phyloP scores from a whole-genome alignment of 2,329 filamentous ascomycete species.

The Chrysoporthe cubensis region DNA sequence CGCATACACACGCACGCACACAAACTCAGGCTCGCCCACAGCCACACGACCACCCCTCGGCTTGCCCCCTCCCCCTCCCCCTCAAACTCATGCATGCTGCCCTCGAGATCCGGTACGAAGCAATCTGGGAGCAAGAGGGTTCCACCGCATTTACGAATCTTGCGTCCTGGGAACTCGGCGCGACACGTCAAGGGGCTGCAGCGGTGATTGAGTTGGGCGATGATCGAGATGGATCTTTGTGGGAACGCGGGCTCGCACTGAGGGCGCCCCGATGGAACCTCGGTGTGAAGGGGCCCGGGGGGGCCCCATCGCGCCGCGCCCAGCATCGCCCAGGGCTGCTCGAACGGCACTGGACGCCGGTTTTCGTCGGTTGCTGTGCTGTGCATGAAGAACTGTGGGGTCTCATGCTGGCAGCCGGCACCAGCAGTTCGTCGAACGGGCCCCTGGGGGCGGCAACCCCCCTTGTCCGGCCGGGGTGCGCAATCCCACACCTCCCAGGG shows the following conservation, averaged over 20 bases:
- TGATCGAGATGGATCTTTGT: constrained; percentile 5
- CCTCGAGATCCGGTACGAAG: background rate
- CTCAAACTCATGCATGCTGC: no score
- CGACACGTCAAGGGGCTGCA: background rate
- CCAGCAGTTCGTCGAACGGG: background rate
- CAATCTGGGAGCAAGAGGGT: constrained; percentile 6
- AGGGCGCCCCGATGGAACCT: constrained; percentile 5
- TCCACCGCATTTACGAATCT: constrained; percentile 10
- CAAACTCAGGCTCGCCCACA: no score
- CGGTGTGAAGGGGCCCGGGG: constrained; percentile 1
- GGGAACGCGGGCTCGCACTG: background rate
- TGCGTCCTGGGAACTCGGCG: background rate
- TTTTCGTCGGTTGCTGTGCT: constrained; percentile 4
- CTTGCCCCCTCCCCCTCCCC: no score
- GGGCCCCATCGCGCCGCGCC: no score
- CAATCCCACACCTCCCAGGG: background rate
- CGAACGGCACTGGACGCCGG: background rate
- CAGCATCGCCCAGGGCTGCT: background rate
- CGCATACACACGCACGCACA: no score
- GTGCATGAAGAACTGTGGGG: background rate
- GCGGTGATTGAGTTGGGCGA: background rate
- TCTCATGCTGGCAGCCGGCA: constrained; percentile 1
- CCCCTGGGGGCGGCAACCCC: background rate
- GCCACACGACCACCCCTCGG: no score
- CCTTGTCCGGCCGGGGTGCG: background rate